These are phyloP conservation scores for Austroboletus olivaceoglutinosus DNA, from an alignment of 1,284 basidiomycete genomes.

Conservation along the genomic window DNA sequence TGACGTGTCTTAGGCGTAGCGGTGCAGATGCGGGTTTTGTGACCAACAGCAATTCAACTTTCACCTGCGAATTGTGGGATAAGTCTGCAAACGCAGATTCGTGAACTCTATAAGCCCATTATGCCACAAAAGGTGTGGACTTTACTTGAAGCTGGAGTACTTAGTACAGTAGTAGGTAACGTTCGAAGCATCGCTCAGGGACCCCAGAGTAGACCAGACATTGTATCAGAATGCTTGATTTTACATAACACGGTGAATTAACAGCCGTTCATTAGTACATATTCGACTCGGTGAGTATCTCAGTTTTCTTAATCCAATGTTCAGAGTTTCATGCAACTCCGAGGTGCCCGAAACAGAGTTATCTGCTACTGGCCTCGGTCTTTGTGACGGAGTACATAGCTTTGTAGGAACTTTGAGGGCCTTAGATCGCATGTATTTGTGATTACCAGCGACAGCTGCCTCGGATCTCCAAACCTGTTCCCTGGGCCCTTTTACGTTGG, in stretches of 20 bases:
- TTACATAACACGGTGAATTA: no score
- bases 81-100: not conserved
- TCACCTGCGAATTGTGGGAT: not conserved
- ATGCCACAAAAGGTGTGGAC: not conserved
- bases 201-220: not conserved
- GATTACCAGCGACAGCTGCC: not conserved
- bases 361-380: not conserved
- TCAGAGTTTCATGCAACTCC: not conserved
- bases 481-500: not conserved
- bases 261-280: no score
- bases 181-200: not conserved
- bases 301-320: not conserved
- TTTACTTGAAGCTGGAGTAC: no score
- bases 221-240: no score
- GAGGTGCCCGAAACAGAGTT: not conserved
- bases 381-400: not conserved
- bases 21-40: constrained; percentile 40
- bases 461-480: not conserved
- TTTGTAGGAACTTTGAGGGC: not conserved
- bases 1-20: constrained; percentile 12
- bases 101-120: not conserved
- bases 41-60: constrained; percentile 34
- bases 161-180: no score
- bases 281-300: no score
- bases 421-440: not conserved